Conservation (phyloP, 257 asterid species). For the Knoxia roxburghii region DNA sequence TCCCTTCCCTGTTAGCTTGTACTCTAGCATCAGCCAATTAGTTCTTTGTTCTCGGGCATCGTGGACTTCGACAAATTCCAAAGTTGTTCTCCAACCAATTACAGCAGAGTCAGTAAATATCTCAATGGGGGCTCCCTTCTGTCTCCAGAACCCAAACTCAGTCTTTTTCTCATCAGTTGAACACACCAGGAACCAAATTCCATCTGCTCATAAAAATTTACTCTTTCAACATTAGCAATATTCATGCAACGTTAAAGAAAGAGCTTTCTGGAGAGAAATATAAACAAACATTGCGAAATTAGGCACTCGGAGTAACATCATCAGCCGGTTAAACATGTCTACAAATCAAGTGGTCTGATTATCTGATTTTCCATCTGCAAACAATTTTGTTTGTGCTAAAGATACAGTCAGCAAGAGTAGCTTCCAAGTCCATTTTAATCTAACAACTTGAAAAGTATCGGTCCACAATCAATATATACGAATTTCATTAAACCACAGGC, state of each 20-base stretch:
- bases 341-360: neutral
- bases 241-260: neutral
- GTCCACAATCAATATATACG: neutral
- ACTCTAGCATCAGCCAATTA: constrained; percentile 60
- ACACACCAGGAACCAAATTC: constrained; percentile 44
- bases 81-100: constrained; percentile 54
- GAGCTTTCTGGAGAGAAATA: neutral
- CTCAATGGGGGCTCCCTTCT: constrained; percentile 39
- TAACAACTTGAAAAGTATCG: neutral
- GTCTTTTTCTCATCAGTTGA: constrained; percentile 32
- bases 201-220: constrained; percentile 36
- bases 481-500: neutral
- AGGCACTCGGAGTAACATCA: neutral
- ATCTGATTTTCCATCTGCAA: neutral
- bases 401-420: too few species aligned
- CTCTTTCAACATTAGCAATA: neutral
- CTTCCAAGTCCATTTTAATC: neutral
- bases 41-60: constrained; percentile 33
- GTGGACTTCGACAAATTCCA: constrained; percentile 41
- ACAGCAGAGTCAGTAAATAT: constrained; percentile 35
- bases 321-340: neutral
- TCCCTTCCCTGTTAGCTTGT: constrained; percentile 30
- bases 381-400: neutral
- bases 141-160: constrained; percentile 48
- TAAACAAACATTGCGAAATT: neutral